Percentiles rank a stretch among this genome's conserved stretches.
These are phyloP conservation scores for Aspergillus sp. DNA, from an alignment of 2,329 filamentous ascomycete genomes.

Conservation along the genomic window DNA sequence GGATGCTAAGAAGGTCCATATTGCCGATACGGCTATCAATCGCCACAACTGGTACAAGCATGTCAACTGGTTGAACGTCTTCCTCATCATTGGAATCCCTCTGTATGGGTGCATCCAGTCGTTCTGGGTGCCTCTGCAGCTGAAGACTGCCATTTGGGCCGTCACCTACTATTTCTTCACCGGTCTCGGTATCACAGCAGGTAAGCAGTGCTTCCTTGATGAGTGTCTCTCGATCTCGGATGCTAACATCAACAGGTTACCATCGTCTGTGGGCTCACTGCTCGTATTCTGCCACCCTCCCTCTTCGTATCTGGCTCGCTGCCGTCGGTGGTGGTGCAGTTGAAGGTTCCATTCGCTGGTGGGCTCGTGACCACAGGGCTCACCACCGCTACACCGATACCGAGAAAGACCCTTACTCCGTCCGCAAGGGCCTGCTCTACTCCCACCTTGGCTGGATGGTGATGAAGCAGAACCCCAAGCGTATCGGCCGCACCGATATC, in stretches of 20 bases:
- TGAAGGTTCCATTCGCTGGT: slow-evolving; percentile 85
- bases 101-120: slow-evolving; percentile 70
- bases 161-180: slow-evolving; percentile 82
- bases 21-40: slow-evolving; percentile 79
- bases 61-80: slow-evolving; percentile 89
- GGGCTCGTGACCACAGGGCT: slow-evolving; percentile 81
- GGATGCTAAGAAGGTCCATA: slow-evolving; percentile 72
- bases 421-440: slow-evolving; percentile 83
- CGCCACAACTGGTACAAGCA: slow-evolving; percentile 85
- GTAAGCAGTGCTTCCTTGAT: slow-evolving; percentile 43
- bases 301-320: slow-evolving; percentile 79
- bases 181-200: slow-evolving; percentile 75
- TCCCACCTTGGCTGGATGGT: slow-evolving; percentile 88
- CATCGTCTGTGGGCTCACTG: slow-evolving; percentile 85
- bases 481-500: slow-evolving; percentile 83
- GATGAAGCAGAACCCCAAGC: slow-evolving; percentile 90
- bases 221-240: neutral
- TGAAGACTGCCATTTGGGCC: slow-evolving; percentile 72
- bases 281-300: slow-evolving; percentile 74
- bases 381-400: slow-evolving; percentile 93
- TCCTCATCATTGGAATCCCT: slow-evolving; percentile 76
- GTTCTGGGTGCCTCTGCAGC: slow-evolving; percentile 73
- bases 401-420: slow-evolving; percentile 87
- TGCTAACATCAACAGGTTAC: slow-evolving; percentile 54
- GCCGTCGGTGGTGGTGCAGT: slow-evolving; percentile 79